Evolutionary conservation across 129 eudicot species (phyloP).

Genomic region (Lonicera japonica): DNA sequence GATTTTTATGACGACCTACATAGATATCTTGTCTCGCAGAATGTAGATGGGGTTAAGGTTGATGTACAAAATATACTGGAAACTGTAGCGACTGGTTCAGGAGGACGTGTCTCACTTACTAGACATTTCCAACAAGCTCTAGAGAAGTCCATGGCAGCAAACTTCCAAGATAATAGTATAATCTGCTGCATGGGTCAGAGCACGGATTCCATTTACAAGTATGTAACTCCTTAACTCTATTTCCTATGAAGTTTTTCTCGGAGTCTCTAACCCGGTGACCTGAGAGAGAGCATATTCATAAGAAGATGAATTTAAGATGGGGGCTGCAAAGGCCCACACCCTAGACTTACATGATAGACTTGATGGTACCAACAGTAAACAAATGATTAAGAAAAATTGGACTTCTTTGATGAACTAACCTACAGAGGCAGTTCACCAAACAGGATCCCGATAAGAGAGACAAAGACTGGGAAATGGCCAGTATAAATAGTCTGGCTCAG

Average conservation of each 20-base stretch:
- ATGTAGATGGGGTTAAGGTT: conserved; percentile 44
- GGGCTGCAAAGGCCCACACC: too few relatives aligned
- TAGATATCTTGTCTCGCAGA: conserved; percentile 31
- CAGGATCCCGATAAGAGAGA: too few relatives aligned
- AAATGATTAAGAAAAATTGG: too few relatives aligned
- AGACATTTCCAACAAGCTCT: conserved; percentile 34
- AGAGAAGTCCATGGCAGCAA: conserved; percentile 29
- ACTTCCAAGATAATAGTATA: conserved; percentile 38
- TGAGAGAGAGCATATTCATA: too few relatives aligned
- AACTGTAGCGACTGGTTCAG: conserved; percentile 33
- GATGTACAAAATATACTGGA: conserved; percentile 45
- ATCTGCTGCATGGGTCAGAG: conserved; percentile 52
- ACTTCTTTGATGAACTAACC: too few relatives aligned
- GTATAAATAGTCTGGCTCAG: too few relatives aligned
- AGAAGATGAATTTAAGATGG: too few relatives aligned
- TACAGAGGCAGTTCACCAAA: too few relatives aligned
- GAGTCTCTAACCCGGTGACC: too few relatives aligned
- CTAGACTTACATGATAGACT: too few relatives aligned
- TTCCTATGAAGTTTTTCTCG: neutral
- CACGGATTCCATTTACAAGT: conserved; percentile 43
- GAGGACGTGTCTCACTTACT: conserved; percentile 38
- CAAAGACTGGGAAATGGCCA: too few relatives aligned
- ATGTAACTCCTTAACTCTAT: neutral
- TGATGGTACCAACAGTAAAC: too few relatives aligned
- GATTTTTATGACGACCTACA: conserved; percentile 47